A percentile compares a stretch with the other conserved stretches of the same genome.
Conservation (phyloP, 371 early-diverging fungal species). For the Mycotypha africana region DNA sequence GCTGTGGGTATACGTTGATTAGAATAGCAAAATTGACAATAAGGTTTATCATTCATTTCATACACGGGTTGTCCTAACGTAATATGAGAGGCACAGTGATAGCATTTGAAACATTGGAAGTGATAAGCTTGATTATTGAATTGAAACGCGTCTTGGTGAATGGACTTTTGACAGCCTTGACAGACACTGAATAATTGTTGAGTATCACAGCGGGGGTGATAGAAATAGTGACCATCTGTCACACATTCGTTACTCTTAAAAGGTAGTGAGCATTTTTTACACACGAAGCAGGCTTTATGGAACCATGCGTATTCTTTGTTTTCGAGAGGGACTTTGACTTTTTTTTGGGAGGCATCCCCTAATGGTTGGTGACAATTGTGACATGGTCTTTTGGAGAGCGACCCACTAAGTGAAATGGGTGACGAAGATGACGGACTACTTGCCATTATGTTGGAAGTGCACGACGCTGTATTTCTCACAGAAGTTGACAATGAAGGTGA, state of each 20-base stretch:
- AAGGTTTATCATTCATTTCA: constrained; percentile 9
- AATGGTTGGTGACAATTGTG: constrained; percentile 22
- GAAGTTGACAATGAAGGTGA: neutral
- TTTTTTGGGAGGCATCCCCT: constrained; percentile 17
- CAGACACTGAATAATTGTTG: neutral
- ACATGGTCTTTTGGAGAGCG: constrained; percentile 14
- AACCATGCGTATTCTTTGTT: constrained; percentile 28
- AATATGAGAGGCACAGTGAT: constrained; percentile 24
- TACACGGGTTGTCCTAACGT: constrained; percentile 9
- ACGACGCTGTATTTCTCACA: neutral
- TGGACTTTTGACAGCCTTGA: constrained; percentile 5
- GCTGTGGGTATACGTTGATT: neutral
- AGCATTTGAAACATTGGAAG: constrained; percentile 15
- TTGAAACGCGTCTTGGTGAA: constrained; percentile 8
- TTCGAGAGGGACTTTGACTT: constrained; percentile 16
- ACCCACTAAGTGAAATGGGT: neutral
- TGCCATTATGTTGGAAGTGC: too few species aligned
- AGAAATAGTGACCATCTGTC: constrained; percentile 37
- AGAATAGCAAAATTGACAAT: constrained; percentile 5
- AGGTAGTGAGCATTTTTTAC: constrained; percentile 56
- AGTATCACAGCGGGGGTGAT: constrained; percentile 38
- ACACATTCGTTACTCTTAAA: constrained; percentile 61
- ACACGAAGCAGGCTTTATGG: constrained; percentile 68
- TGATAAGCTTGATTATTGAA: constrained; percentile 15
- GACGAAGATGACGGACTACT: too few species aligned